phyloP scores from a whole-genome alignment of 257 asterid species.

The Rubia yunnanensis region DNA sequence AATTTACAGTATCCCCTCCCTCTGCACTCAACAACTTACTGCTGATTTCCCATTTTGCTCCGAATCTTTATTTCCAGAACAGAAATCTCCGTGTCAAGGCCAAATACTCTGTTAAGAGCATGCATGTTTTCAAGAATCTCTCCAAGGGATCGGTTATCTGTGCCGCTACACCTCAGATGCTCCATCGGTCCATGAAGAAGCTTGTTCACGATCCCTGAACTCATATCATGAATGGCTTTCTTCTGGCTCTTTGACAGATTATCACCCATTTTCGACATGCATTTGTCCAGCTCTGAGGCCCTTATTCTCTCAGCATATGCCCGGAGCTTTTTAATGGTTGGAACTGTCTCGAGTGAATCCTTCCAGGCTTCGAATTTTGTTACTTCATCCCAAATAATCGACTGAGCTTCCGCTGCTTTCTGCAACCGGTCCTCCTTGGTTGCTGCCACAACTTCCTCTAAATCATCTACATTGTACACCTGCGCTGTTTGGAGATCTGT shows the following conservation, averaged over 20 bases:
- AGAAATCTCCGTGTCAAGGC: constrained; percentile 56
- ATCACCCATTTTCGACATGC: constrained; percentile 61
- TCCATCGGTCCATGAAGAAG: constrained; percentile 91
- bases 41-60: constrained; percentile 51
- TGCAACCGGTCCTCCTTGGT: constrained; percentile 65
- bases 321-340: constrained; percentile 81
- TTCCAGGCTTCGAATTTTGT: constrained; percentile 74
- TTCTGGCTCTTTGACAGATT: constrained; percentile 46
- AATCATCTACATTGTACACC: constrained; percentile 81
- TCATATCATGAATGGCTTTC: constrained; percentile 71
- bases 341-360: constrained; percentile 79
- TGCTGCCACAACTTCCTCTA: constrained; percentile 86
- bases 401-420: constrained; percentile 72
- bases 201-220: constrained; percentile 63
- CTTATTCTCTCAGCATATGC: constrained; percentile 82
- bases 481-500: constrained; percentile 43
- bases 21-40: constrained; percentile 31
- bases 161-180: constrained; percentile 65
- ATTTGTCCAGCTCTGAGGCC: constrained; percentile 70
- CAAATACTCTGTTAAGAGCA: constrained; percentile 69
- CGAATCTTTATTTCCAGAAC: constrained; percentile 63
- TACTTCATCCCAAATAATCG: constrained; percentile 62
- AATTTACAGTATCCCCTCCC: not conserved
- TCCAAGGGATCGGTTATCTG: constrained; percentile 34
- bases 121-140: constrained; percentile 72